Evolutionary conservation across 192 early-diverging fungal species (phyloP).

Genomic region (Backusella tuberculispora): DNA sequence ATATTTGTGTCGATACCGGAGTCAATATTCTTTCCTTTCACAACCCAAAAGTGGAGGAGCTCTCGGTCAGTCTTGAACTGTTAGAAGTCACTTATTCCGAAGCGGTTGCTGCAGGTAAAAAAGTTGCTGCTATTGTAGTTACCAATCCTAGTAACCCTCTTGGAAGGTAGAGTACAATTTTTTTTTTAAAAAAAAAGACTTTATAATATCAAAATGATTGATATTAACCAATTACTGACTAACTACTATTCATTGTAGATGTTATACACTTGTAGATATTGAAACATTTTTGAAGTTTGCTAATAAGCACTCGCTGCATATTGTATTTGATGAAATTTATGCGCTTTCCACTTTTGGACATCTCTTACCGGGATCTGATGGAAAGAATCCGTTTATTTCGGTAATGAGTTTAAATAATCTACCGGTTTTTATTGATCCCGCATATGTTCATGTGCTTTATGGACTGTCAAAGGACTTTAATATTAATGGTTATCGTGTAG

Average conservation of each 20-base stretch:
- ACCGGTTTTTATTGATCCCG: constrained; percentile 62
- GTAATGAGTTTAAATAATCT: constrained; percentile 59
- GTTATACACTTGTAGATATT: constrained; percentile 57
- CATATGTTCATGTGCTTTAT: constrained; percentile 71
- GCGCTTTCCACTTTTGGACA: constrained; percentile 65
- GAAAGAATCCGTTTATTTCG: constrained; percentile 61
- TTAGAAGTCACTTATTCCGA: constrained; percentile 56
- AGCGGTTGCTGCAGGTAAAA: constrained; percentile 48
- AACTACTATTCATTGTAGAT: constrained; percentile 40
- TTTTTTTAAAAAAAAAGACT: constrained; percentile 4
- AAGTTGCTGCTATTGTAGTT: constrained; percentile 63
- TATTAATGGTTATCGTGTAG: constrained; percentile 74
- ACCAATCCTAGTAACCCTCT: constrained; percentile 79
- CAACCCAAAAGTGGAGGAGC: constrained; percentile 44
- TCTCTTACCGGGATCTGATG: constrained; percentile 7
- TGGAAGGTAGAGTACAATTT: constrained; percentile 48
- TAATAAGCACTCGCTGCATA: constrained; percentile 61
- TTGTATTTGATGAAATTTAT: constrained; percentile 85
- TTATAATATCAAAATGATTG: not conserved
- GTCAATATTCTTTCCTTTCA: constrained; percentile 57
- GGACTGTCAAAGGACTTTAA: constrained; percentile 87
- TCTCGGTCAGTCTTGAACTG: constrained; percentile 39
- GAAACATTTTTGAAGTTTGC: constrained; percentile 66
- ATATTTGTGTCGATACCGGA: constrained; percentile 55
- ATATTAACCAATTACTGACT: no score